phyloP scores from a whole-genome alignment of 257 asterid genomes.

The Solanum ossicruentum region DNA sequence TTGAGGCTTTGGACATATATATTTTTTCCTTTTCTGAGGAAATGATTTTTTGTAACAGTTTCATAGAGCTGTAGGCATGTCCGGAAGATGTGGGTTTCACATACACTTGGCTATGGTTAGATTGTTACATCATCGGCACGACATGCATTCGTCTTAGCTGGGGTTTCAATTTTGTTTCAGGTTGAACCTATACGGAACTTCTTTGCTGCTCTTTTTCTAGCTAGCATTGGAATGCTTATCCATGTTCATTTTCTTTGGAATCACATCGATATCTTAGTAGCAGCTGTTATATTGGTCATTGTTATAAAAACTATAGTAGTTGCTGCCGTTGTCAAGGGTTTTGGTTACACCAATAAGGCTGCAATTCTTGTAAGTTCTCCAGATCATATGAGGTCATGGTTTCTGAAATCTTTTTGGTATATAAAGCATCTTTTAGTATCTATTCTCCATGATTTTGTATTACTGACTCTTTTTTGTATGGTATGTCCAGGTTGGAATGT shows the following conservation, averaged over 20 bases:
- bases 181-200: constrained; percentile 79
- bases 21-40: not conserved
- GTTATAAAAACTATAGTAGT: constrained; percentile 50
- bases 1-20: not conserved
- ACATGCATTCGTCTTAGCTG: constrained; percentile 9
- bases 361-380: constrained; percentile 50
- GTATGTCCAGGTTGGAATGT: constrained; percentile 66
- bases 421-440: not conserved
- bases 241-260: constrained; percentile 80
- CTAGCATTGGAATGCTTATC: constrained; percentile 89
- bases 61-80: not conserved
- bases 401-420: not conserved
- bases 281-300: constrained; percentile 68
- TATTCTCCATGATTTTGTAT: not conserved
- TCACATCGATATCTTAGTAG: constrained; percentile 73
- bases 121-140: not conserved
- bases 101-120: not conserved
- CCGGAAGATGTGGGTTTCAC: not conserved
- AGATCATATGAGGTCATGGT: not conserved
- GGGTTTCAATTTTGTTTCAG: constrained; percentile 26
- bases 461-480: not conserved
- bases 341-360: constrained; percentile 71
- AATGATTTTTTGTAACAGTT: not conserved
- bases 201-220: constrained; percentile 79
- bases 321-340: constrained; percentile 61